Evolutionary conservation across 2,329 filamentous ascomycete genomes (phyloP).

Genomic region (Mycosphaerella sp.): DNA sequence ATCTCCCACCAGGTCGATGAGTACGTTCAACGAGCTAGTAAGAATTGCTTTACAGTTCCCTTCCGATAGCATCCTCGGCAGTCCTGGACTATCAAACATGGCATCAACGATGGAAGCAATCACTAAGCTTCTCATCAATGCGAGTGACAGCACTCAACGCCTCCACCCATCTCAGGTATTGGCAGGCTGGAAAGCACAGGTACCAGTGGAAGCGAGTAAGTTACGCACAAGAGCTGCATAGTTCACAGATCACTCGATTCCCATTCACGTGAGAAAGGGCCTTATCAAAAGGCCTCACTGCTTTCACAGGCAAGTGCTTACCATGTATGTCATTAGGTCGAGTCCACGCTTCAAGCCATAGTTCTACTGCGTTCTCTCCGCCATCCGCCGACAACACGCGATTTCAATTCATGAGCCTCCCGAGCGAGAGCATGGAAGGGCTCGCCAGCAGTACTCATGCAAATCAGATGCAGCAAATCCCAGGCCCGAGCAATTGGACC

Average conservation of each 20-base stretch:
- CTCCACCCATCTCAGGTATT: slow-evolving; percentile 27
- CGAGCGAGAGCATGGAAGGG: slow-evolving; percentile 16
- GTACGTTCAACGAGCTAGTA: slow-evolving; percentile 49
- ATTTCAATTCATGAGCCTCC: slow-evolving; percentile 23
- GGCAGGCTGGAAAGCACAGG: slow-evolving; percentile 12
- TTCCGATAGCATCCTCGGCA: not conserved
- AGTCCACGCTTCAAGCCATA: not conserved
- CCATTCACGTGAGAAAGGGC: too few species aligned
- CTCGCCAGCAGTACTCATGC: slow-evolving; percentile 9
- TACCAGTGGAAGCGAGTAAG: not conserved
- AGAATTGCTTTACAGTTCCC: slow-evolving; percentile 19
- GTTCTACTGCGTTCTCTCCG: slow-evolving; percentile 2
- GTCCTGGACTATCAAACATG: not conserved
- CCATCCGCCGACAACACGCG: slow-evolving; percentile 10
- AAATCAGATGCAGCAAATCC: slow-evolving; percentile 1
- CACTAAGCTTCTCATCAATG: slow-evolving; percentile 20
- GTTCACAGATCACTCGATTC: not conserved
- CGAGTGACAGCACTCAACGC: slow-evolving; percentile 9
- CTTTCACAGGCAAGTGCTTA: too few species aligned
- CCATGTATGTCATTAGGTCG: too few species aligned
- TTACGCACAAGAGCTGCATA: not conserved
- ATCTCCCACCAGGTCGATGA: slow-evolving; percentile 37
- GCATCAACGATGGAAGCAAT: slow-evolving; percentile 9
- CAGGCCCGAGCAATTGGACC: slow-evolving; percentile 10
- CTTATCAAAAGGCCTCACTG: too few species aligned